Base-by-base conservation (phyloP, 2,329 filamentous ascomycete genomes). In the Penicillium digitatum region DNA sequence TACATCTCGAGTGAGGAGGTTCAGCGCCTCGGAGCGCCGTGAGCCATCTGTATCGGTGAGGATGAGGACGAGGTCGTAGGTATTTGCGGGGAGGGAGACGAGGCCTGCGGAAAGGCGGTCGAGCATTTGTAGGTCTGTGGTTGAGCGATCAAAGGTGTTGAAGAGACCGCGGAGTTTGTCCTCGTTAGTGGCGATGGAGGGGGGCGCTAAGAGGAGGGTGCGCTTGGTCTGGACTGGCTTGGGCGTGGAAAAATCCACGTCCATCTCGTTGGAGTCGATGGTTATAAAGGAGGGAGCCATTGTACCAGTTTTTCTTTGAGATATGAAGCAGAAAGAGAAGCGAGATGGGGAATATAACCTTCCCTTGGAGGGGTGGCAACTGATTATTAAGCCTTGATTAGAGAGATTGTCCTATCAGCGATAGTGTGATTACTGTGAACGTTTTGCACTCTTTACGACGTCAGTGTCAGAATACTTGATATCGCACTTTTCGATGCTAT, bases 51-150 rank as follows among this genome's bases (percentile, higher is more conserved):
- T 81, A 72, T 92, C 90, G 60, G 89, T 87, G 59, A 97, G 85
- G 51, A 99, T 82, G 45, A 96, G 82, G 40, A 97, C 83, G 40
- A 88, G 76, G 71, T 95, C 89, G 78, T 99, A 99, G 52, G 89
- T 88, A 46, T 83, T 78, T 51, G 82, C 65, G 1, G 92, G 88
- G 0, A 99, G 85, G 8, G 85, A 79, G 54, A 94, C 89, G 35
- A 96, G 80, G 58, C 90, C 90, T 34, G 89, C 83, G 2, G 89
- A 85, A 38, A 99, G 83, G 48, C 94, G 90, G 77, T 99, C 94
- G 58, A 99, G 88, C 94, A 99, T 99, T 74, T 97, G 94, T 50
- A 99, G 81, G 70, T 99, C 94, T 59, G 91, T 93, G 43, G 82
- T 79, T 60, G 81, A 78, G 69, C 90, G 87, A 72, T 94, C 86